Base-by-base conservation (phyloP, 495 filamentous ascomycete genomes). In the Chaetomium tenue region DNA sequence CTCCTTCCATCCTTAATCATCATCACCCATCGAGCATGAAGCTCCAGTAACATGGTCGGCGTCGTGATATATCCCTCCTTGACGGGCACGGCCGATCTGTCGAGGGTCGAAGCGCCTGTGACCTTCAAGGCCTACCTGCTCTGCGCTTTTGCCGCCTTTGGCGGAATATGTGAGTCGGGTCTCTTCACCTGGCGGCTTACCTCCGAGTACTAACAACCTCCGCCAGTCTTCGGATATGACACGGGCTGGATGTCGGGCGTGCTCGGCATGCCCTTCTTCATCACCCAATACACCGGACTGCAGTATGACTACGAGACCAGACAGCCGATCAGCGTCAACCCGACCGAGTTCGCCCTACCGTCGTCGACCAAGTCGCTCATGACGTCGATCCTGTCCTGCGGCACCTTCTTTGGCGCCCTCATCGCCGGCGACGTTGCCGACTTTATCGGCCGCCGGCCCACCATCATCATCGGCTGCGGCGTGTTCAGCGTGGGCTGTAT, bases 391-490 rank as follows among this genome's bases (percentile, higher is more conserved):
- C 82, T 91, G 13, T 90, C 88, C 23, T 83, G 81, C 65, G 89
- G 89, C 61, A 91, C 89, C 53, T 91, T 91, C 81, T 88, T 90
- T 63, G 89, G 89, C 64, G 86, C 89, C 47, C 75, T 91, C 52
- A 80, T 89, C 40, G 87, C 86, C 25, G 88, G 87, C 74, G 85
- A 88, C 63, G 63, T 90, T 26, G 87, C 88, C 58, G 89, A 91
- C 68, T 84, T 80, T 72, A 77, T 86, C 61, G 89, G 89, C 62
- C 87, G 89, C 67, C 84, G 86, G 4, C 81, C 76, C 4, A 90
- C 87, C 26, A 82, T 91, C 74, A 87, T 91, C 63, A 61, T 72
- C 23, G 87, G 88, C 15, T 90, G 88, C 65, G 25, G 70, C 22
- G 73, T 91, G 67, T 91, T 88, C 79, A 78, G 78, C 37, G 58